These are phyloP conservation scores for Sugiyamaella americana DNA, from an alignment of 805 yeast genomes.

Conservation along the genomic window DNA sequence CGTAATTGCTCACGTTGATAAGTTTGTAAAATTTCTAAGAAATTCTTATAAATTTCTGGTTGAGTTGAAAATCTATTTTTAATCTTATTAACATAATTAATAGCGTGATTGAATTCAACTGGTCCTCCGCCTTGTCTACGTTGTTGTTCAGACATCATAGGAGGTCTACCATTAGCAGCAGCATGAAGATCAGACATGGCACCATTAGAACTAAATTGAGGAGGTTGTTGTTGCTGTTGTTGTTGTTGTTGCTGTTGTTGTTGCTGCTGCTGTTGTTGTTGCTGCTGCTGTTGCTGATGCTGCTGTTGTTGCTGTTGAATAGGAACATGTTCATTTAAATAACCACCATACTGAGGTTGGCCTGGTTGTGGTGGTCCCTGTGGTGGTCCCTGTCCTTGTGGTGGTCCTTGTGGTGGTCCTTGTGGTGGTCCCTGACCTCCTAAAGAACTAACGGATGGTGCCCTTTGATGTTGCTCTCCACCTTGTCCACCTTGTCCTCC, in stretches of 20 bases:
- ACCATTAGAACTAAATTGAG: slow-evolving; percentile 15
- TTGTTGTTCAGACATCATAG: slow-evolving; percentile 16
- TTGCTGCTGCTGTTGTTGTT: slow-evolving; percentile 17
- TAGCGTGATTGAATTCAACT: slow-evolving; percentile 95
- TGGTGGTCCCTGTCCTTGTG: slow-evolving; percentile 24
- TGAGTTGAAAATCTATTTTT: slow-evolving; percentile 88
- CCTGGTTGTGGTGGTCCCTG: slow-evolving; percentile 25
- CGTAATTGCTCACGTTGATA: slow-evolving; percentile 96
- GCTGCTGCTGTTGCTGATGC: slow-evolving; percentile 19
- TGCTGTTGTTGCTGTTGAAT: slow-evolving; percentile 17
- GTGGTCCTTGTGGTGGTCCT: slow-evolving; percentile 1
- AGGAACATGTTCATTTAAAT: not conserved
- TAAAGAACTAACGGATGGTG: no score
- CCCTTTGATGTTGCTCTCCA: no score
- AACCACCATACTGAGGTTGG: slow-evolving; percentile 11
- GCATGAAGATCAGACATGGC: slow-evolving; percentile 35
- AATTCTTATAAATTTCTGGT: slow-evolving; percentile 93
- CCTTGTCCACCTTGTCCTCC: slow-evolving; percentile 1
- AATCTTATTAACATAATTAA: slow-evolving; percentile 91
- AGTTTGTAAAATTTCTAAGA: slow-evolving; percentile 90
- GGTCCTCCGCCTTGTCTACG: slow-evolving; percentile 48
- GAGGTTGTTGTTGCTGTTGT: slow-evolving; percentile 18
- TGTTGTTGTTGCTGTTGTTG: slow-evolving; percentile 7
- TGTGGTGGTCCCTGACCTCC: no score
- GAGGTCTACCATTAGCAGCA: slow-evolving; percentile 33